phyloP scores from a whole-genome alignment of 768 basidiomycete species.

The Candolleomyces efflorescens region DNA sequence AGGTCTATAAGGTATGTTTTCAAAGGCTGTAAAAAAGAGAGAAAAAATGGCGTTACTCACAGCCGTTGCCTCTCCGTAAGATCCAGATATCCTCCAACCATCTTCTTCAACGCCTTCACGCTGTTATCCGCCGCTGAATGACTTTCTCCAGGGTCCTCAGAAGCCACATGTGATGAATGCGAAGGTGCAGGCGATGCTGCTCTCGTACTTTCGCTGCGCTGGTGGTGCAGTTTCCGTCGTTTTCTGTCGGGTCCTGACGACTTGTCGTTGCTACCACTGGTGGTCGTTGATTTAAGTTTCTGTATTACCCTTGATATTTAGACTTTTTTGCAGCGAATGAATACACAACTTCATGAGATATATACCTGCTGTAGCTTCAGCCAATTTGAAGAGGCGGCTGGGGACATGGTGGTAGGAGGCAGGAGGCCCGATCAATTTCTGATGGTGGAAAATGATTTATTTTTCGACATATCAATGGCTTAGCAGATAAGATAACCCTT shows the following conservation, averaged over 20 bases:
- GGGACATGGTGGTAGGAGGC: too few species aligned
- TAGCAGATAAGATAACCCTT: too few species aligned
- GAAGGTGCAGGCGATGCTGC: background rate
- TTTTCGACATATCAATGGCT: too few species aligned
- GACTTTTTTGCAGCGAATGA: too few species aligned
- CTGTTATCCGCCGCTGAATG: conserved; percentile 45
- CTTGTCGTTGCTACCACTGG: too few species aligned
- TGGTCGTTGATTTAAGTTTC: background rate
- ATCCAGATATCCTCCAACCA: conserved; percentile 47
- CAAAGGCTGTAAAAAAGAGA: background rate
- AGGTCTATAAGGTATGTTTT: conserved; percentile 32
- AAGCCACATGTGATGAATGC: background rate
- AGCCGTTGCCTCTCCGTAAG: conserved; percentile 35
- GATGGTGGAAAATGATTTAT: too few species aligned
- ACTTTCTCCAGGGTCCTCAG: background rate
- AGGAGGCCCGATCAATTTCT: too few species aligned
- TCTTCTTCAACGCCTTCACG: conserved; percentile 38
- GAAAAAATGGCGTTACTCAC: conserved; percentile 30
- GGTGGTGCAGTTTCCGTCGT: conserved; percentile 11
- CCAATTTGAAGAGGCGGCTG: conserved; percentile 42
- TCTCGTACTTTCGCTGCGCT: conserved; percentile 3
- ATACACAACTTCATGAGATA: too few species aligned
- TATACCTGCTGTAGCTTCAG: conserved; percentile 48
- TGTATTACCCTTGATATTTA: too few species aligned
- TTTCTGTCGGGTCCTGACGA: background rate